Evolutionary conservation across 208 protist species (phyloP).

Genomic region (Leishmania tropica): DNA sequence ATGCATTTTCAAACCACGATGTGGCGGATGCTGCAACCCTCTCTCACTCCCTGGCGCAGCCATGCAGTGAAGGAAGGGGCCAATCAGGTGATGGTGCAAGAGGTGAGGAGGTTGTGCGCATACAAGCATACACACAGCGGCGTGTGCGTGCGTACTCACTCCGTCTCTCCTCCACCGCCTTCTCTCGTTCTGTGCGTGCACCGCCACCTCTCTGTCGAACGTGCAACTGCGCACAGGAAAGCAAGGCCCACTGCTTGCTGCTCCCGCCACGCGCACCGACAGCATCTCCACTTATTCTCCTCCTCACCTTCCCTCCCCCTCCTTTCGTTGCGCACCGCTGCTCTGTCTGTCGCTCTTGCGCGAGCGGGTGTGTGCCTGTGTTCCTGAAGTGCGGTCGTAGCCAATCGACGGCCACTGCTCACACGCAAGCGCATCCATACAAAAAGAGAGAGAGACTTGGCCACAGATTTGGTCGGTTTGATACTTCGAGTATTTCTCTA

Average conservation of each 20-base stretch:
- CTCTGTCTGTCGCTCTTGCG: not conserved
- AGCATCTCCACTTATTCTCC: not conserved
- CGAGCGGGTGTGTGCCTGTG: too few relatives aligned
- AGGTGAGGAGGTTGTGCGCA: not conserved
- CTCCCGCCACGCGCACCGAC: not conserved
- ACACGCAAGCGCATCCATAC: not conserved
- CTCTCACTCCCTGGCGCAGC: not conserved
- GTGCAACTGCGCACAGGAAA: not conserved
- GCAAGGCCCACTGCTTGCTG: not conserved
- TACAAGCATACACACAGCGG: not conserved
- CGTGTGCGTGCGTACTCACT: not conserved
- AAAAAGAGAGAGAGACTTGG: not conserved
- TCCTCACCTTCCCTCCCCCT: not conserved
- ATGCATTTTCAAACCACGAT: not conserved
- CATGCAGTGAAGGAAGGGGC: too few relatives aligned
- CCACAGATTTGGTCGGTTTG: not conserved
- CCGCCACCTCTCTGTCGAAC: not conserved
- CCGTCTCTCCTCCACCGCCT: not conserved
- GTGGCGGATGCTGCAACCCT: not conserved
- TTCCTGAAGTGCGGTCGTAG: too few relatives aligned
- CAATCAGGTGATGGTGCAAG: not conserved
- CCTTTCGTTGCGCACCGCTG: not conserved
- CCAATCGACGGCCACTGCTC: too few relatives aligned
- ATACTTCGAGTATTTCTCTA: not conserved
- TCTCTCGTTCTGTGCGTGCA: conserved; percentile 1